Percentiles rank a stretch among this genome's conserved stretches.
Evolutionary conservation across 768 basidiomycete genomes (phyloP).

Genomic region (Plicaturopsis crispa): DNA sequence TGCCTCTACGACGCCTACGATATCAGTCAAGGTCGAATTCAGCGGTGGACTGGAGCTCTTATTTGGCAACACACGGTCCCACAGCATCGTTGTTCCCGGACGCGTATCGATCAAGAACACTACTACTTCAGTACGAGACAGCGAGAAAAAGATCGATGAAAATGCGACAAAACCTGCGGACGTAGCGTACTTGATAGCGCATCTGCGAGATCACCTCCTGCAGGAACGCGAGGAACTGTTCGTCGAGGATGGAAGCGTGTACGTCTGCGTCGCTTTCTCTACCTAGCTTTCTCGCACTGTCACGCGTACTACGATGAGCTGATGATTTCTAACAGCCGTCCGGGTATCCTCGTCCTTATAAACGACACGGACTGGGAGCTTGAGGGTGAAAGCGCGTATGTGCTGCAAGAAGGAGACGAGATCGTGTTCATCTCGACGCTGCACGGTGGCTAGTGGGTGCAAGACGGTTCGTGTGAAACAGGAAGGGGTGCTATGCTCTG

Average conservation of each 20-base stretch:
- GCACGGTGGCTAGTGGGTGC: slow-evolving; percentile 65
- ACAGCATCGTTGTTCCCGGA: slow-evolving; percentile 48
- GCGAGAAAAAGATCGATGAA: slow-evolving; percentile 3
- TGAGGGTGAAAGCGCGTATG: slow-evolving; percentile 88
- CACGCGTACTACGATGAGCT: slow-evolving; percentile 1
- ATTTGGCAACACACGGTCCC: slow-evolving; percentile 62
- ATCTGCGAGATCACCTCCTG: slow-evolving; percentile 71
- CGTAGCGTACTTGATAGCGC: slow-evolving; percentile 69
- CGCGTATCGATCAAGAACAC: slow-evolving; percentile 26
- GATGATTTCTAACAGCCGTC: slow-evolving; percentile 52
- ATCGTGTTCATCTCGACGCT: slow-evolving; percentile 95
- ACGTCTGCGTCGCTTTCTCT: slow-evolving; percentile 20
- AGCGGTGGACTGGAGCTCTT: slow-evolving; percentile 83
- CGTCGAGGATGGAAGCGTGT: slow-evolving; percentile 84
- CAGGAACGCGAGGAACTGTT: slow-evolving; percentile 87
- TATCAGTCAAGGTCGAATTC: slow-evolving; percentile 76
- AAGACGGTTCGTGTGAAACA: too few species aligned
- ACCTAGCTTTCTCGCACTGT: not conserved
- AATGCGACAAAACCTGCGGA: slow-evolving; percentile 40
- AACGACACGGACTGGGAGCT: slow-evolving; percentile 98
- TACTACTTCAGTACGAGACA: slow-evolving; percentile 10
- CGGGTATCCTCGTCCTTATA: slow-evolving; percentile 93
- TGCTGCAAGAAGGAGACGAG: slow-evolving; percentile 72
- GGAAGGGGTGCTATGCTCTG: too few species aligned
- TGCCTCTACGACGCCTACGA: too few species aligned